Evolutionary conservation across 2,329 filamentous ascomycete genomes (phyloP).

Genomic region (Fusarium pseudoanthophilum): DNA sequence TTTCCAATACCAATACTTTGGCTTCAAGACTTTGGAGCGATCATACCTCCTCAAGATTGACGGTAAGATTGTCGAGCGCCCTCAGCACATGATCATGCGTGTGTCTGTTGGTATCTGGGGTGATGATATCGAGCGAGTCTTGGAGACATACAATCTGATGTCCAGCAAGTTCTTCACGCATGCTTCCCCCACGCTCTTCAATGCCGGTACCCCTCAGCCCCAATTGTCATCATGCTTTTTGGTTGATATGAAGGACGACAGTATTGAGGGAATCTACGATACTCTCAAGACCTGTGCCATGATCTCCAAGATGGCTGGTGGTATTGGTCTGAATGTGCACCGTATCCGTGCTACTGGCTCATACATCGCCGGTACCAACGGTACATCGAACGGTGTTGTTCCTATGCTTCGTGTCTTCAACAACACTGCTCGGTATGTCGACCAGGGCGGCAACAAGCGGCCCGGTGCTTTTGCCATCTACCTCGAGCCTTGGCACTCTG

Average conservation of each 20-base stretch:
- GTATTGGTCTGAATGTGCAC: conserved; percentile 96
- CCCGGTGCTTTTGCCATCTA: conserved; percentile 99
- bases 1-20: conserved; percentile 99
- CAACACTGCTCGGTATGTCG: conserved; percentile 98
- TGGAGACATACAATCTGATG: conserved; percentile 99
- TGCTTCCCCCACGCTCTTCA: conserved; percentile 97
- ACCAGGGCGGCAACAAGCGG: conserved; percentile 99
- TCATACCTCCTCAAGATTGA: conserved; percentile 97
- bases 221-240: conserved; percentile 99
- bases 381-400: conserved; percentile 95
- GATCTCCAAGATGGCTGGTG: conserved; percentile 99
- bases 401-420: conserved; percentile 99
- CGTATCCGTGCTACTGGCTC: conserved; percentile 97
- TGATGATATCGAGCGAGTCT: conserved; percentile 90
- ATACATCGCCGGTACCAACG: conserved; percentile 98
- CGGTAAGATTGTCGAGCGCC: conserved; percentile 95
- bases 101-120: conserved; percentile 97
- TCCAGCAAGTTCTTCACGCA: conserved; percentile 99
- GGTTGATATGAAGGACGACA: conserved; percentile 99
- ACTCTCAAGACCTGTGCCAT: conserved; percentile 99
- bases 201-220: conserved; percentile 92
- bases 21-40: conserved; percentile 98
- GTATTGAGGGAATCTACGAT: conserved; percentile 99
- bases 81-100: conserved; percentile 99
- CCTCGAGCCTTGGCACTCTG: conserved; percentile 97